Evolutionary conservation across 768 basidiomycete genomes (phyloP).

Genomic region (Pisolithus orientalis): DNA sequence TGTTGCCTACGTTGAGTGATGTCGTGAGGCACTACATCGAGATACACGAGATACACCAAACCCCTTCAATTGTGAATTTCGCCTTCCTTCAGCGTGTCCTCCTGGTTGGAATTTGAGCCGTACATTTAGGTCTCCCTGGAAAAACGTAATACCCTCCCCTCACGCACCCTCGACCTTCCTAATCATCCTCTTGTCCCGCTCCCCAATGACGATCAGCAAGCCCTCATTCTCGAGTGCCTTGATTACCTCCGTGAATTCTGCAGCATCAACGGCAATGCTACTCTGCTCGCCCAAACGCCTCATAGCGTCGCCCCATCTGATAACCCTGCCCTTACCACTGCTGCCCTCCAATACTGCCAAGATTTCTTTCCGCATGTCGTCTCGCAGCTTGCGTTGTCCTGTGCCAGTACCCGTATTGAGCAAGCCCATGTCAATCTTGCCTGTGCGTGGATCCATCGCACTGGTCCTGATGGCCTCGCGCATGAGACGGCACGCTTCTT

Average conservation of each 20-base stretch:
- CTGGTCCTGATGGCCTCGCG: slow-evolving; percentile 91
- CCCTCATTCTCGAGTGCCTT: slow-evolving; percentile 82
- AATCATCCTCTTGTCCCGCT: slow-evolving; percentile 80
- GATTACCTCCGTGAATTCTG: slow-evolving; percentile 80
- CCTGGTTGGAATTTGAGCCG: no score
- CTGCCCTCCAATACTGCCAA: slow-evolving; percentile 51
- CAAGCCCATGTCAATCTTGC: slow-evolving; percentile 95
- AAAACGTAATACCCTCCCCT: neutral
- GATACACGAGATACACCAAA: no score
- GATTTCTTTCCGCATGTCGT: slow-evolving; percentile 87
- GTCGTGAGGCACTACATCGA: no score
- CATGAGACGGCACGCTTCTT: slow-evolving; percentile 92
- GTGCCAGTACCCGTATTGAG: slow-evolving; percentile 90
- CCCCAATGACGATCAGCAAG: slow-evolving; percentile 76
- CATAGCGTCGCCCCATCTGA: slow-evolving; percentile 81
- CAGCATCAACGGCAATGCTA: slow-evolving; percentile 67
- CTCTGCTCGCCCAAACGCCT: slow-evolving; percentile 79
- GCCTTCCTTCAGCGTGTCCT: no score
- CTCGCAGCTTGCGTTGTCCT: slow-evolving; percentile 77
- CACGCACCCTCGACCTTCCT: slow-evolving; percentile 49
- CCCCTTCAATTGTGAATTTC: no score
- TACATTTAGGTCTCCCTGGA: no score
- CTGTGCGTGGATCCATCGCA: slow-evolving; percentile 93
- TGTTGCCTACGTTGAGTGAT: no score
- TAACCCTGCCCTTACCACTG: slow-evolving; percentile 47